A percentile compares a stretch with the other conserved stretches of the same genome.
Conservation (phyloP, 345 rosid species). For the Brassica napus region Da-Ae NC_063437.1:1742501-1743000, state of each 20-base stretch:
- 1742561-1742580: not conserved
- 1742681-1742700: not conserved
- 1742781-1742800: not conserved
- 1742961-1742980: conserved; percentile 37
- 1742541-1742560: not conserved
- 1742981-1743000: conserved; percentile 31
- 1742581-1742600: not conserved
- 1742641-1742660: not conserved
- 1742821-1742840: conserved; percentile 43
- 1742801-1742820: conserved; percentile 39
- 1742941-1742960: conserved; percentile 35
- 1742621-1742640: not conserved
- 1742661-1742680: not conserved
- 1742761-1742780: conserved; percentile 24
- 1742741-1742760: conserved; percentile 35
- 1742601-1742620: not conserved
- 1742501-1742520: not conserved
- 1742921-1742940: conserved; percentile 38
- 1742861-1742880: conserved; percentile 7
- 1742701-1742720: conserved; percentile 19
- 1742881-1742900: conserved; percentile 45
- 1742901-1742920: conserved; percentile 43
- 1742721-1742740: conserved; percentile 32
- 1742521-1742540: not conserved
- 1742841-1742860: conserved; percentile 20